Percentiles rank a stretch among this genome's conserved stretches.
phyloP scores from a whole-genome alignment of 345 rosid genomes.

The Laguncularia racemosa region DNA sequence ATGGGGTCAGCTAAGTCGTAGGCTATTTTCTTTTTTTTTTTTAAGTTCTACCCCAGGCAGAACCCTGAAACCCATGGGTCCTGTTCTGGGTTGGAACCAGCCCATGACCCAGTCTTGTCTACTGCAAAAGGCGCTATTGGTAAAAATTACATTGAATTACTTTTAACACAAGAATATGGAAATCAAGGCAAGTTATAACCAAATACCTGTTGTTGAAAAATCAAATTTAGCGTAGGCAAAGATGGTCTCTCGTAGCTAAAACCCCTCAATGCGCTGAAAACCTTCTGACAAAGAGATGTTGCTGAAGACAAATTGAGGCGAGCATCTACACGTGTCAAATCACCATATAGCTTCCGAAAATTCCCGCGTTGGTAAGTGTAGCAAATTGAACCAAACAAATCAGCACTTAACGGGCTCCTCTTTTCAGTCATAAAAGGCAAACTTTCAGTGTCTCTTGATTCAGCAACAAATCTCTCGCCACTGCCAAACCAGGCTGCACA shows the following conservation, averaged over 20 bases:
- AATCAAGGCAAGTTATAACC: background rate
- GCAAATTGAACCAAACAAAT: slow-evolving; percentile 73
- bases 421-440: slow-evolving; percentile 14
- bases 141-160: background rate
- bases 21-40: too few species aligned
- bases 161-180: background rate
- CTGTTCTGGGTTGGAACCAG: too few species aligned
- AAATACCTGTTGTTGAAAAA: slow-evolving; percentile 81
- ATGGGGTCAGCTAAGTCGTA: too few species aligned
- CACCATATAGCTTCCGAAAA: slow-evolving; percentile 58
- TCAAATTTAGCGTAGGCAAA: slow-evolving; percentile 62
- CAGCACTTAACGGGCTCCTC: slow-evolving; percentile 52
- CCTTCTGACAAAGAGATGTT: slow-evolving; percentile 41
- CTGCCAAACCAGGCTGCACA: slow-evolving; percentile 58
- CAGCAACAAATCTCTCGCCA: slow-evolving; percentile 19
- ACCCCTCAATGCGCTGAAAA: slow-evolving; percentile 29
- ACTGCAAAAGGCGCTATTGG: background rate
- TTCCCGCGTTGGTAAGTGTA: slow-evolving; percentile 60
- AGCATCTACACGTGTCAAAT: slow-evolving; percentile 71
- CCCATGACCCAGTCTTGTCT: too few species aligned
- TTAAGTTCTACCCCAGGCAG: too few species aligned
- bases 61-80: too few species aligned
- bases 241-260: slow-evolving; percentile 33
- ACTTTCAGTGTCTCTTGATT: slow-evolving; percentile 13
- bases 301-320: slow-evolving; percentile 65